These are phyloP conservation scores for Zygotorulaspora sp. DNA, from an alignment of 805 yeast species.

Conservation along the genomic window DNA sequence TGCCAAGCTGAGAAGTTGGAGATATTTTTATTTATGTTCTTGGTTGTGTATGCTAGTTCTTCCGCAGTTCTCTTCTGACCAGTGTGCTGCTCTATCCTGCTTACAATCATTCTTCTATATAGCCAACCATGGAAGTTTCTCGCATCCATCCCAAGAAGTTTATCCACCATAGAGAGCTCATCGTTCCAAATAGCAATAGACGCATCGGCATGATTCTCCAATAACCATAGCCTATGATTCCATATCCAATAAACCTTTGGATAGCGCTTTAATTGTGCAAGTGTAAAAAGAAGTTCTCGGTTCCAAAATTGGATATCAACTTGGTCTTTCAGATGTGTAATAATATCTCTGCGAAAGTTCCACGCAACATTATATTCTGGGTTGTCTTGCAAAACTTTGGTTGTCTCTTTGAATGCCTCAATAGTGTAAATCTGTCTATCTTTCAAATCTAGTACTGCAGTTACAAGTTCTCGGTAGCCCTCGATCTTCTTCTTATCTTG, in stretches of 20 bases:
- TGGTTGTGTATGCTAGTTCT: conserved; percentile 76
- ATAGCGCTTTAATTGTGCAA: conserved; percentile 51
- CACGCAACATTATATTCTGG: conserved; percentile 88
- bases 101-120: conserved; percentile 72
- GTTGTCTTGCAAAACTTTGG: conserved; percentile 55
- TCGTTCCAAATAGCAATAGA: conserved; percentile 49
- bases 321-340: conserved; percentile 30
- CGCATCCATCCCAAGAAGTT: conserved; percentile 64
- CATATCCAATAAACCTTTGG: conserved; percentile 98
- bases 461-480: conserved; percentile 47
- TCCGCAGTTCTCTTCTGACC: conserved; percentile 33
- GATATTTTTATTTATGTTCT: conserved; percentile 73
- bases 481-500: conserved; percentile 60
- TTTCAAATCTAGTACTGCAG: conserved; percentile 40
- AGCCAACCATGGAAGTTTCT: conserved; percentile 97
- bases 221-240: conserved; percentile 86
- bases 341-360: conserved; percentile 81
- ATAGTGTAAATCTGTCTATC: conserved; percentile 30
- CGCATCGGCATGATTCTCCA: conserved; percentile 48
- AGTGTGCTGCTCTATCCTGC: conserved; percentile 23
- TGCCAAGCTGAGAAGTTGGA: conserved; percentile 97
- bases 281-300: conserved; percentile 58
- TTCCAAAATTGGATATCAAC: conserved; percentile 36
- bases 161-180: conserved; percentile 67
- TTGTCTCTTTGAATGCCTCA: conserved; percentile 49